Percentiles rank a stretch among this genome's conserved stretches.
Conservation (phyloP, 2,329 filamentous ascomycete genomes). For the Fusarium globosum region DNA sequence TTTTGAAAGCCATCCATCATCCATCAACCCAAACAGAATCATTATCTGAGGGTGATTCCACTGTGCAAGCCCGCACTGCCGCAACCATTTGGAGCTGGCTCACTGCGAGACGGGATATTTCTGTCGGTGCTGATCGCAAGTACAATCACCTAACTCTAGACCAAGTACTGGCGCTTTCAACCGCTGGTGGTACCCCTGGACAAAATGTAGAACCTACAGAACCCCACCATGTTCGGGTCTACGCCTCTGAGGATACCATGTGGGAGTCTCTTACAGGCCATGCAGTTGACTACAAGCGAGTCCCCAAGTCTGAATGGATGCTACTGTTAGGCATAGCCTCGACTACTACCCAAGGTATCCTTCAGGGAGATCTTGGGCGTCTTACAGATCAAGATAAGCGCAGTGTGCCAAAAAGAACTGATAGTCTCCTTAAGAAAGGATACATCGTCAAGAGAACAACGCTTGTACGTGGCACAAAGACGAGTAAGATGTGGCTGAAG, state of each 20-base stretch:
- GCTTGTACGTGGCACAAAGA: slow-evolving; percentile 68
- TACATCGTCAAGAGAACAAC: slow-evolving; percentile 72
- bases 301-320: slow-evolving; percentile 69
- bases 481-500: slow-evolving; percentile 71
- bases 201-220: slow-evolving; percentile 10
- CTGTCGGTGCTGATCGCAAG: slow-evolving; percentile 47
- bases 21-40: slow-evolving; percentile 34
- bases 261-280: slow-evolving; percentile 72
- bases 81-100: slow-evolving; percentile 53
- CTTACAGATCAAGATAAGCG: slow-evolving; percentile 71
- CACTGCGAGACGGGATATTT: slow-evolving; percentile 50
- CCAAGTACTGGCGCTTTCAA: slow-evolving; percentile 44
- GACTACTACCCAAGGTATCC: slow-evolving; percentile 64
- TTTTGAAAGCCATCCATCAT: slow-evolving; percentile 48
- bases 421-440: slow-evolving; percentile 68
- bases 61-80: slow-evolving; percentile 44
- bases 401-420: slow-evolving; percentile 70
- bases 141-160: slow-evolving; percentile 55
- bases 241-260: slow-evolving; percentile 65
- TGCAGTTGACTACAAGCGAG: slow-evolving; percentile 66
- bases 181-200: not conserved
- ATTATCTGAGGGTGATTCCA: slow-evolving; percentile 17
- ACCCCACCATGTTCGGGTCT: slow-evolving; percentile 49
- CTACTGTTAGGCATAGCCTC: slow-evolving; percentile 68
- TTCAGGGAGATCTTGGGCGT: slow-evolving; percentile 69